Evolutionary conservation across 169 alveolate species (phyloP).

Genomic region (Cystoisospora suis): DNA sequence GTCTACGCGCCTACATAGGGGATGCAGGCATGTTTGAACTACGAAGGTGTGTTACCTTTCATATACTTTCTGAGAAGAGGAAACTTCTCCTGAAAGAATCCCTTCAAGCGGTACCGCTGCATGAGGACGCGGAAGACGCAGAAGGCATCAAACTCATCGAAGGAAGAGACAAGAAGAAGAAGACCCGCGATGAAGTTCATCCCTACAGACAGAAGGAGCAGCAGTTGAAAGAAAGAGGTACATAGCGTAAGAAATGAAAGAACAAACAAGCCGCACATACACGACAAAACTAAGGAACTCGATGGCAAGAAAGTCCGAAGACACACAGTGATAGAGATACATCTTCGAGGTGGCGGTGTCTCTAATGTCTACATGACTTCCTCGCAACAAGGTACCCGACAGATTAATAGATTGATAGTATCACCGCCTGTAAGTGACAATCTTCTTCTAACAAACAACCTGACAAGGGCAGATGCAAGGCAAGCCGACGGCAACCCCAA

Average conservation of each 20-base stretch:
- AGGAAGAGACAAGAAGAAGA: slow-evolving; percentile 67
- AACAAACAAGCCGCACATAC: neutral
- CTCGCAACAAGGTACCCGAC: too few relatives aligned
- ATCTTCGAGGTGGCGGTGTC: too few relatives aligned
- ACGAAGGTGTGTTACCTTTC: slow-evolving; percentile 15
- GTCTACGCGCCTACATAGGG: too few relatives aligned
- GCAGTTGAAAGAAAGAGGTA: neutral
- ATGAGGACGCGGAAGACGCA: slow-evolving; percentile 73
- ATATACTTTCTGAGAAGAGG: slow-evolving; percentile 64
- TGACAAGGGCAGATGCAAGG: too few relatives aligned
- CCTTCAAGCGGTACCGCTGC: slow-evolving; percentile 68
- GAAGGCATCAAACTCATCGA: slow-evolving; percentile 71
- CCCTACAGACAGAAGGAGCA: slow-evolving; percentile 66
- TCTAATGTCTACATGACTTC: too few relatives aligned
- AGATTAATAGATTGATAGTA: too few relatives aligned
- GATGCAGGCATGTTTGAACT: neutral
- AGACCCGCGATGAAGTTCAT: slow-evolving; percentile 88
- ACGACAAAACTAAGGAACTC: neutral
- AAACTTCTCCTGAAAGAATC: slow-evolving; percentile 71
- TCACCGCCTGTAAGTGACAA: too few relatives aligned
- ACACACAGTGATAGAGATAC: too few relatives aligned
- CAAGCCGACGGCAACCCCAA: too few relatives aligned
- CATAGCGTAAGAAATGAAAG: neutral
- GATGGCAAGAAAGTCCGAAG: neutral
- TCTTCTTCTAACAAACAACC: too few relatives aligned